phyloP scores from a whole-genome alignment of 1,139 yeast genomes.

The Tardiomyces digboiensis region DNA sequence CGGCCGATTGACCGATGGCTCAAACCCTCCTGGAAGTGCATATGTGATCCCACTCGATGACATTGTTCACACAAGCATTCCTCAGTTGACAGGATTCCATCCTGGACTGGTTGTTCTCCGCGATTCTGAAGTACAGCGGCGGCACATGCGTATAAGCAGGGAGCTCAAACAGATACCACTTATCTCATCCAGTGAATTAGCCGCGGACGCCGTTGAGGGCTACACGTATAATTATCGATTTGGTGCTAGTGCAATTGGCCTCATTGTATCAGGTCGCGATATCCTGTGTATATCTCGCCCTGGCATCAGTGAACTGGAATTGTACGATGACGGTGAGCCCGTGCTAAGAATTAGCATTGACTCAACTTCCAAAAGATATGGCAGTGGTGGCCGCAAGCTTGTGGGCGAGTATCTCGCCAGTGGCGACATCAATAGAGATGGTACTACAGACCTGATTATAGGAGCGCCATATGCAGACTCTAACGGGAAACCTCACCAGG shows the following conservation, averaged over 20 bases:
- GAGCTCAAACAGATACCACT: too few species aligned
- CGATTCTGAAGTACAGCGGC: background rate
- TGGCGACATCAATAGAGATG: constrained; percentile 29
- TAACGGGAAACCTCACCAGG: constrained; percentile 28
- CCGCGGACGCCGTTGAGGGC: background rate
- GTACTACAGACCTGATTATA: constrained; percentile 33
- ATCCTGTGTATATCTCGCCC: constrained; percentile 26
- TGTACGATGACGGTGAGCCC: constrained; percentile 19
- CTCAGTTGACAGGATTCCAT: background rate
- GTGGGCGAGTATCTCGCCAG: constrained; percentile 23
- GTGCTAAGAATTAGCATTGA: constrained; percentile 11
- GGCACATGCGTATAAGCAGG: background rate
- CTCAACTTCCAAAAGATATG: constrained; percentile 22
- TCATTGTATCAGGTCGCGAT: constrained; percentile 13
- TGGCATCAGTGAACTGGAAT: constrained; percentile 23
- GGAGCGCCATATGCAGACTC: constrained; percentile 35
- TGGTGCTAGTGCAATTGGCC: constrained; percentile 20
- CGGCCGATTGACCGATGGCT: constrained; percentile 11
- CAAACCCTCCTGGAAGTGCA: constrained; percentile 29
- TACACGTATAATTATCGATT: constrained; percentile 16
- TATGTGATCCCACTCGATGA: constrained; percentile 30
- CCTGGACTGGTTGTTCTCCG: constrained; percentile 2
- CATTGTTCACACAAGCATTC: constrained; percentile 3
- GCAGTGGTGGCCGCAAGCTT: constrained; percentile 32
- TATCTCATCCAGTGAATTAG: background rate